Evolutionary conservation across 176 grass and related monocot species (phyloP), one percentile per base, ranked within the genome.

Genomic region (Dactylis glomerata): DNA sequence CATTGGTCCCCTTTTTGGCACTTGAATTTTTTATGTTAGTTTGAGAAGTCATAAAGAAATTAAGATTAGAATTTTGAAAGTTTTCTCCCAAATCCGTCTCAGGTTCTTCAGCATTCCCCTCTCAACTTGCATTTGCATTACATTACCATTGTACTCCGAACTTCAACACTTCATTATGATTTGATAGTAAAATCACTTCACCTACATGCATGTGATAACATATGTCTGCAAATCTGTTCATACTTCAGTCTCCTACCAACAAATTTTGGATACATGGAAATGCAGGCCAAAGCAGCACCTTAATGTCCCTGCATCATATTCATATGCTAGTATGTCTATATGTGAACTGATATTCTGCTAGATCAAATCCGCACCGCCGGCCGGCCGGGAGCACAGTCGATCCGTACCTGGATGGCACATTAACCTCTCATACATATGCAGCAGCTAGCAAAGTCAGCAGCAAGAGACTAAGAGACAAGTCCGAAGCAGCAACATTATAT

Each of bases 181-280:
- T 52, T 52, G 17, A 6, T 52, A 52, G 49, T 17, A 20, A 52
- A 41, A 41, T 46, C 37, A 68, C 37, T 44, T 44, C 65, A 27
- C 34, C 75, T 88, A 97, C 94, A 97, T 97, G 88, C 94, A 97
- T 97, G 88, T 90, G 92, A 97, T 97, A 88, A 92, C 85, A 92
- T 86, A 52, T 58, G 17, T 79, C 6, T 75, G 32, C 34, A 82
- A 56, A 90, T 51, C 77, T 64, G 54, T 62, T 66, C 73, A 46
- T 61, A 58, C 8, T 61, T 26, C 2, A 71, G 23, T 78, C 20
- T 66, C 1, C 76, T 63, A 76, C 55, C 58, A 45, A 13, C 14
- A 46, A 46, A 14, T 16, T 87, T 87, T 91, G 63, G 81, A 77
- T 56, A 85, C 80, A 34, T 76, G 64, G 41, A 73, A 32, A 51